Conservation (phyloP, 176 grass and related monocot genomes). For the Pontederia crassipes region DNA sequence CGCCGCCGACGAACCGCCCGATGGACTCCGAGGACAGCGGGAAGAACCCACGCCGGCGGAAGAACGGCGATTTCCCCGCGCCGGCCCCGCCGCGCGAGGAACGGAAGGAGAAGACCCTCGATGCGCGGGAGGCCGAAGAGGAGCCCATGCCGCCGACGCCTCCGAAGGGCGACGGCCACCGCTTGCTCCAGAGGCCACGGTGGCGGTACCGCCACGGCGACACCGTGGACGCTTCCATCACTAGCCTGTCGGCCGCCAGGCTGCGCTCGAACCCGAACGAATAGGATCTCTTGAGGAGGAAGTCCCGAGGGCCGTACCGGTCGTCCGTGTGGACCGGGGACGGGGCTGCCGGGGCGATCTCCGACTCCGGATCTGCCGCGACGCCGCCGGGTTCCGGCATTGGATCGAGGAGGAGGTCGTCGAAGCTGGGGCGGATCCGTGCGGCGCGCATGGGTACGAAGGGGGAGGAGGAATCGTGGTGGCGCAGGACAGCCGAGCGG, state of each 20-base stretch:
- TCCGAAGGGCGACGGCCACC: constrained; percentile 72
- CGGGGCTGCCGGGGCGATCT: constrained; percentile 36
- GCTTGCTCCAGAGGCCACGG: constrained; percentile 91
- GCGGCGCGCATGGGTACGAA: constrained; percentile 43
- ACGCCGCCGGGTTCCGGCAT: constrained; percentile 11
- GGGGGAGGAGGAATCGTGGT: constrained; percentile 16
- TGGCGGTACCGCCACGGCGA: constrained; percentile 41
- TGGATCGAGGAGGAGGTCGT: constrained; percentile 66
- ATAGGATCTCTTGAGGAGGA: constrained; percentile 71
- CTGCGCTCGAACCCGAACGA: constrained; percentile 78
- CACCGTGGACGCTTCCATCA: constrained; percentile 40
- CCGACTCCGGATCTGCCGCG: background rate
- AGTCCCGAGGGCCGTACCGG: constrained; percentile 32
- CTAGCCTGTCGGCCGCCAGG: constrained; percentile 34
- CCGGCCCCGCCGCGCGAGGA: constrained; percentile 35
- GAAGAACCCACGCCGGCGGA: constrained; percentile 36
- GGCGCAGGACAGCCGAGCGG: constrained; percentile 48
- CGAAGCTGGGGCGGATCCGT: constrained; percentile 56
- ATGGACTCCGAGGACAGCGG: background rate
- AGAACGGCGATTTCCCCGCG: constrained; percentile 47
- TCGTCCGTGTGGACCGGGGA: constrained; percentile 19
- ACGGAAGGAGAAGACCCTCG: constrained; percentile 77
- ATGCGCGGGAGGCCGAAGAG: constrained; percentile 24
- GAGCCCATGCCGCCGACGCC: constrained; percentile 15
- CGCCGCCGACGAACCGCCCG: background rate